These are phyloP conservation scores for Calonectria hawksworthii DNA, from an alignment of 2,329 filamentous ascomycete genomes.

Conservation along the genomic window DNA sequence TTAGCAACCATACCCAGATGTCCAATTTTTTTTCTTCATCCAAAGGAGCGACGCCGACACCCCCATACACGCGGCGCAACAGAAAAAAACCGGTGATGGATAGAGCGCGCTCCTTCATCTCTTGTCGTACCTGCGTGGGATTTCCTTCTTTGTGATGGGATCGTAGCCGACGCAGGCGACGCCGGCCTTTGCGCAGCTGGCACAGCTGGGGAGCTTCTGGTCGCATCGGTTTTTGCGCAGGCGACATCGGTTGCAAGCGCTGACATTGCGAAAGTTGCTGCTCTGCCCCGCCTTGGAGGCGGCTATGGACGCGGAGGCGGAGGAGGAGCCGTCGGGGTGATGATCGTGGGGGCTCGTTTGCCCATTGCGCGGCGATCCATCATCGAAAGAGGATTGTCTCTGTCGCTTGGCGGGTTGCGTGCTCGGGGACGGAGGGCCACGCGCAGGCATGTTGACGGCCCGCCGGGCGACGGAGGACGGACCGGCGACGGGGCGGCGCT, in stretches of 20 bases:
- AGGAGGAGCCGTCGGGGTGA: constrained; percentile 50
- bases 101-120: constrained; percentile 23
- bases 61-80: neutral
- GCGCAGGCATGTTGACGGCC: constrained; percentile 52
- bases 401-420: constrained; percentile 70
- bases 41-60: neutral
- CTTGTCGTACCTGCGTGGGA: constrained; percentile 84
- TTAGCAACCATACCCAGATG: constrained; percentile 35
- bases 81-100: neutral
- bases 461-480: constrained; percentile 44
- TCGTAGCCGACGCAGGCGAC: constrained; percentile 96
- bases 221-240: constrained; percentile 96
- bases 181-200: constrained; percentile 91
- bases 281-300: constrained; percentile 67
- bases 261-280: constrained; percentile 86
- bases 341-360: constrained; percentile 43
- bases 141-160: constrained; percentile 95
- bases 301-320: constrained; percentile 41
- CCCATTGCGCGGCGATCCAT: constrained; percentile 57
- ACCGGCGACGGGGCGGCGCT: constrained; percentile 34
- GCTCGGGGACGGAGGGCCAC: constrained; percentile 67
- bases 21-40: neutral
- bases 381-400: constrained; percentile 66
- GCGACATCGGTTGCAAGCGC: constrained; percentile 93
- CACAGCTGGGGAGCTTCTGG: constrained; percentile 90